Conservation (phyloP, 1,284 basidiomycete genomes). For the Cryptococcus sp. region DNA sequence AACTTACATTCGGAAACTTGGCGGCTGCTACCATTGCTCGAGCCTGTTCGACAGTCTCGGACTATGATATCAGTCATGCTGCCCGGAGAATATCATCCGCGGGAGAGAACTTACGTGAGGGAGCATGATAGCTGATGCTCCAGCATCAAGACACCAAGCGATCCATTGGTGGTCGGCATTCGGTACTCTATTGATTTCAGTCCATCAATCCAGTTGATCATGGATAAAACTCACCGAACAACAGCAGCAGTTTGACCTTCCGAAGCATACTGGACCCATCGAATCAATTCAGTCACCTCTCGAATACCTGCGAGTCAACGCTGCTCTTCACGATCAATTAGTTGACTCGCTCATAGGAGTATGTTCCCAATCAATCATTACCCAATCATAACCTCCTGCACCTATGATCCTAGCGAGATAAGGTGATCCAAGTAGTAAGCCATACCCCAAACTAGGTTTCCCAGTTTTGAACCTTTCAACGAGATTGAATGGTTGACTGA, state of each 20-base stretch:
- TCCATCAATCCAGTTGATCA: background rate
- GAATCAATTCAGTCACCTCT: slow-evolving; percentile 19
- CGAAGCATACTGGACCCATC: slow-evolving; percentile 13
- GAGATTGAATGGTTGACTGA: slow-evolving; percentile 15
- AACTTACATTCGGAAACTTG: slow-evolving; percentile 15
- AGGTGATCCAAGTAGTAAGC: slow-evolving; percentile 2
- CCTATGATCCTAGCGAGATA: slow-evolving; percentile 12
- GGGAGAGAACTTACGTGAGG: slow-evolving; percentile 19
- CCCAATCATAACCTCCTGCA: slow-evolving; percentile 11
- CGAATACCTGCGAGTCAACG: background rate
- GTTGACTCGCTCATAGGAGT: slow-evolving; percentile 17
- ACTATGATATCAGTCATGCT: slow-evolving; percentile 7
- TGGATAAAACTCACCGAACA: slow-evolving; percentile 10
- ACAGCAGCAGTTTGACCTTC: slow-evolving; percentile 18
- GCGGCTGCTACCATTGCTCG: slow-evolving; percentile 11
- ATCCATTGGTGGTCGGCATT: slow-evolving; percentile 19
- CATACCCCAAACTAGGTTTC: slow-evolving; percentile 1
- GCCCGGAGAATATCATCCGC: too few relatives aligned
- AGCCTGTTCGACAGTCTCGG: slow-evolving; percentile 23
- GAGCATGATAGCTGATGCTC: slow-evolving; percentile 23
- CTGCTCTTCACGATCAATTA: slow-evolving; percentile 4
- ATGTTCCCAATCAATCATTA: slow-evolving; percentile 28
- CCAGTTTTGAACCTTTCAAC: slow-evolving; percentile 8
- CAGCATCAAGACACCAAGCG: slow-evolving; percentile 25
- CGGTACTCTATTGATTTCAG: slow-evolving; percentile 11